These are phyloP conservation scores for Cucurbita moschata DNA, from an alignment of 306 rosid genomes.

Conservation along the genomic window DNA sequence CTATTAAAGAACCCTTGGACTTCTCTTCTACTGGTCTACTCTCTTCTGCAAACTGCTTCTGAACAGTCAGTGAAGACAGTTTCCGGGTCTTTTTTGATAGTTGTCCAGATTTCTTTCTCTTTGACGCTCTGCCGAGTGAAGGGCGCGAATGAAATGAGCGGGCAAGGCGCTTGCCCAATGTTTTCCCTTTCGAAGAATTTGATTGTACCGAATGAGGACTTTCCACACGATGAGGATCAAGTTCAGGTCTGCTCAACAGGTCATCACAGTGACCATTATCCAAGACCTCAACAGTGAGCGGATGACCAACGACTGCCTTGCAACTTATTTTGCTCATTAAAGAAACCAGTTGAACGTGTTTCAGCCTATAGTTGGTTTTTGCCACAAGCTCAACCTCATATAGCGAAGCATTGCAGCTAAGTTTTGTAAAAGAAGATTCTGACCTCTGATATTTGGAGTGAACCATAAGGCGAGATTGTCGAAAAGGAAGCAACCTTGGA, in stretches of 20 bases:
- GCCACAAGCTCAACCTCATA: conserved; percentile 60
- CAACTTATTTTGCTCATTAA: conserved; percentile 78
- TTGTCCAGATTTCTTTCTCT: conserved; percentile 47
- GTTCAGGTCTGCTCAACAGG: conserved; percentile 21
- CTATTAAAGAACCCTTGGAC: conserved; percentile 52
- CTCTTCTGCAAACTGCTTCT: conserved; percentile 42
- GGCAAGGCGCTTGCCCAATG: conserved; percentile 20
- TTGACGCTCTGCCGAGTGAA: conserved; percentile 32
- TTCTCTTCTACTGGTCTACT: conserved; percentile 42
- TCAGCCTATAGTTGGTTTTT: conserved; percentile 64
- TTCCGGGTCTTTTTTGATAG: conserved; percentile 64
- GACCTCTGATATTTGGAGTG: conserved; percentile 55
- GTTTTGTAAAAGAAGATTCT: conserved; percentile 37
- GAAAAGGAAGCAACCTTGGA: conserved; percentile 67
- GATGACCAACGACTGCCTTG: conserved; percentile 89
- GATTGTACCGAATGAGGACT: conserved; percentile 13
- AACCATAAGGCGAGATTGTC: conserved; percentile 58
- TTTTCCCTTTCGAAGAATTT: conserved; percentile 19
- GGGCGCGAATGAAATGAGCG: conserved; percentile 3
- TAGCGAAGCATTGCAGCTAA: conserved; percentile 30
- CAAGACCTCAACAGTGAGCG: conserved; percentile 55
- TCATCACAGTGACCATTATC: conserved; percentile 42
- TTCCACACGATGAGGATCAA: conserved; percentile 20
- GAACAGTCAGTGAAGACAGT: conserved; percentile 66
- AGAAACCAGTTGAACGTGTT: conserved; percentile 84